Evolutionary conservation across 306 rosid genomes (phyloP).

Genomic region (Trifolium pratense): DNA sequence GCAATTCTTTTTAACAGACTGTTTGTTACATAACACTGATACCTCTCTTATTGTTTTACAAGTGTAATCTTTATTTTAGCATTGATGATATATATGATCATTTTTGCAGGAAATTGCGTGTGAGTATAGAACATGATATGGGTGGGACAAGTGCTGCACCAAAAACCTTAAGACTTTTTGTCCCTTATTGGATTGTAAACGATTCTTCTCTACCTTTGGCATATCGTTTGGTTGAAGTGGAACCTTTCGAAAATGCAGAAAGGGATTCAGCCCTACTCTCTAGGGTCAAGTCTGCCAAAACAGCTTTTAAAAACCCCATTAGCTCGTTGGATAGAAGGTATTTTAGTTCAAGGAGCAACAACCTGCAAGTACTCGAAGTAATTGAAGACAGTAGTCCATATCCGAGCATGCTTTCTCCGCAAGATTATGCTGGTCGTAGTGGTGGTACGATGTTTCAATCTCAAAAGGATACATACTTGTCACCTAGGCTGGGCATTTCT

Average conservation of each 20-base stretch:
- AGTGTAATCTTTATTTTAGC: conserved; percentile 25
- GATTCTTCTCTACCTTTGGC: conserved; percentile 78
- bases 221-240: conserved; percentile 92
- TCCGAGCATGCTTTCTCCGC: conserved; percentile 97
- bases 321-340: conserved; percentile 75
- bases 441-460: conserved; percentile 72
- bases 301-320: conserved; percentile 71
- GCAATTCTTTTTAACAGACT: conserved; percentile 9
- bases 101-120: conserved; percentile 80
- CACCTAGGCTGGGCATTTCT: conserved; percentile 89
- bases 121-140: conserved; percentile 90
- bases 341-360: conserved; percentile 63
- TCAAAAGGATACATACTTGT: conserved; percentile 71
- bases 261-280: conserved; percentile 63
- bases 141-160: conserved; percentile 93
- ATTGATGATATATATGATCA: conserved; percentile 29
- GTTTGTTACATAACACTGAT: not conserved
- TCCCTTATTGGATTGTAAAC: conserved; percentile 93
- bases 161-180: conserved; percentile 81
- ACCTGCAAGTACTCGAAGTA: conserved; percentile 78
- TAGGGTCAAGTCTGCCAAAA: conserved; percentile 78
- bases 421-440: conserved; percentile 70
- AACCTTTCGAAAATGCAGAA: conserved; percentile 73
- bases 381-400: conserved; percentile 85
- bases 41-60: not conserved